phyloP scores from a whole-genome alignment of 2,329 filamentous ascomycete species.

The Chalara sp. region DNA sequence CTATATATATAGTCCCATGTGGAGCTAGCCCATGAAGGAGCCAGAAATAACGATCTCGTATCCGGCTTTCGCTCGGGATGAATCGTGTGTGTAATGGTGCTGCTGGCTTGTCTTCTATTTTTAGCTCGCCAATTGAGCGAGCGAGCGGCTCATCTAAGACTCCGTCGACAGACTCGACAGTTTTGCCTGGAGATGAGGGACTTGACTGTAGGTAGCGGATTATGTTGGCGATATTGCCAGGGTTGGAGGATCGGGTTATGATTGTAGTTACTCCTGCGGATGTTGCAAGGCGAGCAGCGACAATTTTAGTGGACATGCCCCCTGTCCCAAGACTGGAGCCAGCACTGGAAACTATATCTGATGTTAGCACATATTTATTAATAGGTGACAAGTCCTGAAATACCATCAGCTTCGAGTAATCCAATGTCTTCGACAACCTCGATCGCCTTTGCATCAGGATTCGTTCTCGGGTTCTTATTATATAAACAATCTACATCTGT shows the following conservation, averaged over 20 bases:
- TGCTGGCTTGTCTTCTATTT: constrained; percentile 23
- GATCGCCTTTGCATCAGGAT: constrained; percentile 82
- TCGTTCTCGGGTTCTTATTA: constrained; percentile 83
- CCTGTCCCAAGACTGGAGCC: constrained; percentile 88
- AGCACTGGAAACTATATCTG: constrained; percentile 65
- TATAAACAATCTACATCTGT: constrained; percentile 98
- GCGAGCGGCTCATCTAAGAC: constrained; percentile 17
- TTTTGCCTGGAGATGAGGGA: constrained; percentile 15
- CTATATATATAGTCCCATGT: constrained; percentile 88
- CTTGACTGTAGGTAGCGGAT: constrained; percentile 65
- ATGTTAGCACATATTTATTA: background rate
- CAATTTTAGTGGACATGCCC: constrained; percentile 96
- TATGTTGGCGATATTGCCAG: constrained; percentile 84
- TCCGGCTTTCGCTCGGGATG: constrained; percentile 74
- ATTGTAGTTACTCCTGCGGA: constrained; percentile 93
- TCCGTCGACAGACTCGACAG: constrained; percentile 8
- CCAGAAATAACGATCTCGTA: constrained; percentile 95
- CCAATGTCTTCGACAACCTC: constrained; percentile 88
- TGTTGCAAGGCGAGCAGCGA: constrained; percentile 84
- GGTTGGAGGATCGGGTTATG: constrained; percentile 89
- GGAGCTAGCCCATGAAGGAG: constrained; percentile 85
- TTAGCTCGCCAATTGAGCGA: constrained; percentile 37
- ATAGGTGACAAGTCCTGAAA: background rate
- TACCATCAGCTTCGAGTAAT: constrained; percentile 73
- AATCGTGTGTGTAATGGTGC: constrained; percentile 87